Evolutionary conservation across 805 yeast species (phyloP), one percentile per base, ranked within the genome.

Genomic region (Metschnikowia colocasiae): DNA sequence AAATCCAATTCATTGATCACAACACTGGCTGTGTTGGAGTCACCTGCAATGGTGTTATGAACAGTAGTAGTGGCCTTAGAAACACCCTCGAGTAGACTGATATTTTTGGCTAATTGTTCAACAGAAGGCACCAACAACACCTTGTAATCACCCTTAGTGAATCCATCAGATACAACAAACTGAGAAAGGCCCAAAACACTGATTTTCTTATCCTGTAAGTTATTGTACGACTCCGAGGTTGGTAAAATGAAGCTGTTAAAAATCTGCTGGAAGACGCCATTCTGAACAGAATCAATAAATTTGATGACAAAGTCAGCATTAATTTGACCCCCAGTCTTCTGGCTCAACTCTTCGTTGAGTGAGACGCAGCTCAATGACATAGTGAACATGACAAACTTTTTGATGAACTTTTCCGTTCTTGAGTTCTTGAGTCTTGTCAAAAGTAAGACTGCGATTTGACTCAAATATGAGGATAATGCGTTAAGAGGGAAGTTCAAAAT

Each of bases 361-460:
- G 68, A 61, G 1, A 65, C 51, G 15, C 83, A 75, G 6, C 85
- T 67, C 13, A 84, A 52, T 40, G 77, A 67, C 54, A 77, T 75
- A 9, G 87, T 58, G 57, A 91, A 87, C 2, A 83, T 69, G 15
- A 85, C 77, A 50, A 92, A 78, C 57, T 83, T 76, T 54, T 85
- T 80, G 23, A 86, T 81, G 62, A 78, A 92, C 62, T 84, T 85
- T 46, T 89, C 96, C 2, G 97, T 89, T 61, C 87, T 79, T 0
- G 90, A 80, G 51, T 75, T 79, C 59, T 90, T 92, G 56, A 95
- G 74, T 56, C 97, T 78, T 54, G 89, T 87, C 54, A 94, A 69
- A 30, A 95, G 65, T 45, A 95, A 70, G 31, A 84, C 74, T 0
- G 92, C 89, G 50, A 94, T 79, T 59, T 89, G 87, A 48, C 80